Base-by-base conservation (phyloP, 192 early-diverging fungal genomes). In the Umbelopsis vinacea region DNA sequence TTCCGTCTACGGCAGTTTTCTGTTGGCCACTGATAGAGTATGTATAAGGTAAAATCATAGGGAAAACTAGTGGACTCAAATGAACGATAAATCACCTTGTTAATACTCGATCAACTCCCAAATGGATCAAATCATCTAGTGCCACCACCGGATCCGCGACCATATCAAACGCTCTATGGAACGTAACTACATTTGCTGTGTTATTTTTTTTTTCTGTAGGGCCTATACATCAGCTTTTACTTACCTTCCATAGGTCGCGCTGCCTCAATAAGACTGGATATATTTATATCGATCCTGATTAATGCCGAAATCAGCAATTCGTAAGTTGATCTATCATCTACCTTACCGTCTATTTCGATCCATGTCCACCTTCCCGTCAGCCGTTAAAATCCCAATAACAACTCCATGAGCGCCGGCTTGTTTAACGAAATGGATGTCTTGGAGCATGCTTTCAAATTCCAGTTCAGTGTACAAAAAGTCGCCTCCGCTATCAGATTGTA, bases 101-200 rank as follows among this genome's bases (percentile, higher is more conserved):
- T 23, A 92, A 75, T 17, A 92, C 84, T 21, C 90, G 68, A n/a
- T 89, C 74, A 50, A 91, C 85, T 8, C 88, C 88, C 63, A 92
- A 76, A 1, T 24, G 33, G 47, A 88, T 83, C 10, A 92, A 79
- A 35, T 87, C 86, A 37, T 87, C 82, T 29, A 90, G 76, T 4
- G 89, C 84, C 50, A 83, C 71, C 35, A 81, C 75, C 12, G 89
- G 87, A 57, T 92, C 86, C 26, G 76, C 75, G 6, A 84, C 75
- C 75, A 91, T 79, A 60, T 92, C 90, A 70, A 92, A 92, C 3
- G 90, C 90, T 40, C 90, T 76, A 70, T 92, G 90, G 57, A 90
- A 92, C 10, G 89, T 91, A 2, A 92, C 89, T 79, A 47, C n/a
- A 77, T 83, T 46, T 21, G 48, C 2, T 50, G 40, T 6, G 48